Evolutionary conservation across 2,329 filamentous ascomycete species (phyloP).

Genomic region (Aspergillus vadensis): DNA sequence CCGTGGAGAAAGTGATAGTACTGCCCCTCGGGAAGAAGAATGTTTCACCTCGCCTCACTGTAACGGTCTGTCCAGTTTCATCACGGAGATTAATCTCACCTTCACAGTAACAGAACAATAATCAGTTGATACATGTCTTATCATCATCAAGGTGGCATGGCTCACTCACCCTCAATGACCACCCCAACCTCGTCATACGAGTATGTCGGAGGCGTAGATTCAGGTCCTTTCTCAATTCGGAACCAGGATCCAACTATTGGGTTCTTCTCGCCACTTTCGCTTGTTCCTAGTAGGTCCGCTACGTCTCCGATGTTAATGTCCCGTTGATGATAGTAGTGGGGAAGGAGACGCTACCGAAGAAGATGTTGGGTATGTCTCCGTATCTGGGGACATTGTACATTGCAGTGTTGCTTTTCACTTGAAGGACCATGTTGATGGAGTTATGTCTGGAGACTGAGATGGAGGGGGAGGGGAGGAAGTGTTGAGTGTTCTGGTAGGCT

Average conservation of each 20-base stretch:
- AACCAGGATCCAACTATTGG: slow-evolving; percentile 22
- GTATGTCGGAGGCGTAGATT: slow-evolving; percentile 19
- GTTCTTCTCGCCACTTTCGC: neutral
- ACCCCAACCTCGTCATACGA: slow-evolving; percentile 23
- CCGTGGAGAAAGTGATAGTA: slow-evolving; percentile 17
- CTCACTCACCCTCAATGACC: slow-evolving; percentile 17
- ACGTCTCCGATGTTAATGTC: neutral
- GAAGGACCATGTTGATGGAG: slow-evolving; percentile 1
- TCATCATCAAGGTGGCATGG: too few species aligned
- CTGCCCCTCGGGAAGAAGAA: slow-evolving; percentile 19
- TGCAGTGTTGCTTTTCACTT: slow-evolving; percentile 7
- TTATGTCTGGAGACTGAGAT: too few species aligned
- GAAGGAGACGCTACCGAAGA: slow-evolving; percentile 1
- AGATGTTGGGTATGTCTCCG: neutral
- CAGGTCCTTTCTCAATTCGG: slow-evolving; percentile 18
- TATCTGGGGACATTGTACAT: slow-evolving; percentile 6
- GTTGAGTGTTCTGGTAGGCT: too few species aligned
- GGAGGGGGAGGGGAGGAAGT: too few species aligned
- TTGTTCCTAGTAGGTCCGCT: slow-evolving; percentile 10
- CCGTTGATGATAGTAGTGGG: neutral
- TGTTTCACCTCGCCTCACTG: slow-evolving; percentile 9
- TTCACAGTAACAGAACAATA: neutral
- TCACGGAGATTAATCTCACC: slow-evolving; percentile 12
- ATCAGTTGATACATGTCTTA: neutral
- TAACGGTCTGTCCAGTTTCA: slow-evolving; percentile 10